phyloP scores from a whole-genome alignment of 1,139 yeast species.

The Candida glucosophila region DNA sequence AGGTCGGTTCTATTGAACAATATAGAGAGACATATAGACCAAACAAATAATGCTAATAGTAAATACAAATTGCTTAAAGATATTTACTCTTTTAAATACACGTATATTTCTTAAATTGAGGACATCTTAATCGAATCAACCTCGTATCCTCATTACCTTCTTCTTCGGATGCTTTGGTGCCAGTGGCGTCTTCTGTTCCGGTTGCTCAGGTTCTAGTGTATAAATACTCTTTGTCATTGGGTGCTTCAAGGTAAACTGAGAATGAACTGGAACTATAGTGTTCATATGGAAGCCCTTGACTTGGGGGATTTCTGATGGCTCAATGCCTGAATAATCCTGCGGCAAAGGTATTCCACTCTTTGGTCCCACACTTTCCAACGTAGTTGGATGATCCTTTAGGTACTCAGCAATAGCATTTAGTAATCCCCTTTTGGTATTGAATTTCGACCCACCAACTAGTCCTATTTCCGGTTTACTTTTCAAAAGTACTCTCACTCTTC shows the following conservation, averaged over 20 bases:
- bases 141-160: conserved; percentile 43
- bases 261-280: conserved; percentile 76
- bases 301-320: conserved; percentile 57
- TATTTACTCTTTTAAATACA: no score
- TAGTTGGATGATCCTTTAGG: conserved; percentile 63
- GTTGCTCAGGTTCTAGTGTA: conserved; percentile 42
- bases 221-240: conserved; percentile 74
- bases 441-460: conserved; percentile 24
- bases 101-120: no score
- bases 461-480: conserved; percentile 42
- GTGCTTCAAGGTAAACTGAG: conserved; percentile 71
- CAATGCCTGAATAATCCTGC: conserved; percentile 45
- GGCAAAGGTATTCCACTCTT: conserved; percentile 50
- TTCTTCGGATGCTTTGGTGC: conserved; percentile 43
- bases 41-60: conserved; percentile 8
- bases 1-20: conserved; percentile 46
- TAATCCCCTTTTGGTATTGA: conserved; percentile 58
- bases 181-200: conserved; percentile 23
- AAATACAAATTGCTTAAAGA: no score
- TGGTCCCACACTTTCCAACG: conserved; percentile 49
- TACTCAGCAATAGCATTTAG: conserved; percentile 54
- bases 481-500: conserved; percentile 72
- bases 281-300: conserved; percentile 85
- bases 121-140: conserved; percentile 16
- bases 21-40: conserved; percentile 52